Conservation (phyloP, 257 asterid genomes). For the Nicotiana tomentosiformis region DNA sequence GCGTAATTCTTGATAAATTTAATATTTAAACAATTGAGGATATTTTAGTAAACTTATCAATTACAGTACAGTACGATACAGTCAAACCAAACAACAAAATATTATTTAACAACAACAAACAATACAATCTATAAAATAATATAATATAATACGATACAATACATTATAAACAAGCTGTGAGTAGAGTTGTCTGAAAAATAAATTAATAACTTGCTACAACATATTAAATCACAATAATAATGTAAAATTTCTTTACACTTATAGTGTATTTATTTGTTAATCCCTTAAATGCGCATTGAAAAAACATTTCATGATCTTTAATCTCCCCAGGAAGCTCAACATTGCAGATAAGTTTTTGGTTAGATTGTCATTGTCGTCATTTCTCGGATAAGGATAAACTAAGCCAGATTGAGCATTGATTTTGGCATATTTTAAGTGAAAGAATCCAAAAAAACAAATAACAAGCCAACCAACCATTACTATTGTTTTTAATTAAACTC, state of each 20-base stretch:
- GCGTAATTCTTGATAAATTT: too few species aligned
- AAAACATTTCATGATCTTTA: not conserved
- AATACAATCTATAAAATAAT: too few species aligned
- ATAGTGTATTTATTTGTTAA: too few species aligned
- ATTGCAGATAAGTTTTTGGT: not conserved
- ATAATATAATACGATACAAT: too few species aligned
- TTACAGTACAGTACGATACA: too few species aligned
- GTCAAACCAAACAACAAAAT: too few species aligned
- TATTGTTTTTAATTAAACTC: not conserved
- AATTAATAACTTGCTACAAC: not conserved
- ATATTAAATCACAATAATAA: not conserved
- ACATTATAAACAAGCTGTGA: not conserved
- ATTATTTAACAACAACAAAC: too few species aligned
- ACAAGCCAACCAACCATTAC: not conserved
- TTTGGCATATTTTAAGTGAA: not conserved
- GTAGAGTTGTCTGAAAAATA: not conserved
- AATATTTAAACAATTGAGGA: too few species aligned
- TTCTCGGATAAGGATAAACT: not conserved
- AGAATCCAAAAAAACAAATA: not conserved
- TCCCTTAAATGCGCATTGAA: not conserved
- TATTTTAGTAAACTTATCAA: too few species aligned
- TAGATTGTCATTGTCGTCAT: not conserved
- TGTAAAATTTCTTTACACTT: too few species aligned
- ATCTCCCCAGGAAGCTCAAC: not conserved
- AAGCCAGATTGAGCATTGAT: not conserved